These are phyloP conservation scores for Articulospora tetracladia DNA, from an alignment of 495 filamentous ascomycete genomes.

Conservation along the genomic window DNA sequence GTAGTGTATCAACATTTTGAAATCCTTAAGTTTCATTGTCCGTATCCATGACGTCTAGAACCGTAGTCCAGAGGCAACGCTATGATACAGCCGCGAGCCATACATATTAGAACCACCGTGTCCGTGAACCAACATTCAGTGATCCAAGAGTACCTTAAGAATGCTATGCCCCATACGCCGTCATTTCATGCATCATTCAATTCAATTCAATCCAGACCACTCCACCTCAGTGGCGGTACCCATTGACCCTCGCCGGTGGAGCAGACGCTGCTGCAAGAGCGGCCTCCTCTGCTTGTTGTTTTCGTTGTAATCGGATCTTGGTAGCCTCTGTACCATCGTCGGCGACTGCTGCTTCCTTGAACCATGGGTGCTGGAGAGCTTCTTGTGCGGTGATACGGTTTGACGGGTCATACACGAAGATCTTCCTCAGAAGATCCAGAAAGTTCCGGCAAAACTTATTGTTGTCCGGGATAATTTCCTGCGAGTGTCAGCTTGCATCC, in stretches of 20 bases:
- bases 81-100: not conserved
- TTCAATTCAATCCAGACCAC: not conserved
- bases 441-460: constrained; percentile 80
- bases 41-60: not conserved
- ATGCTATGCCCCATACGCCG: constrained; percentile 22
- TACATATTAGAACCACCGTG: constrained; percentile 18
- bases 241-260: constrained; percentile 10
- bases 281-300: constrained; percentile 26
- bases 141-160: constrained; percentile 21
- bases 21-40: not conserved
- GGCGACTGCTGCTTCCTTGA: constrained; percentile 69
- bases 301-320: constrained; percentile 59
- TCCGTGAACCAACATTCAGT: constrained; percentile 17
- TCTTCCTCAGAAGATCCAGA: constrained; percentile 79
- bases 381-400: constrained; percentile 88
- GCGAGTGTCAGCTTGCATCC: constrained; percentile 22
- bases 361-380: constrained; percentile 91
- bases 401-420: constrained; percentile 93
- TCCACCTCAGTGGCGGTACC: constrained; percentile 16
- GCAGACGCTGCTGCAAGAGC: constrained; percentile 1
- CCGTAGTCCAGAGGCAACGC: constrained; percentile 8
- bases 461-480: constrained; percentile 87
- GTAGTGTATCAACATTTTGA: not conserved
- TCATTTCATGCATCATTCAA: constrained; percentile 25
- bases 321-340: constrained; percentile 95